Base-by-base conservation (phyloP, 164 flowering plant species). In the Platanus orientalis region DNA sequence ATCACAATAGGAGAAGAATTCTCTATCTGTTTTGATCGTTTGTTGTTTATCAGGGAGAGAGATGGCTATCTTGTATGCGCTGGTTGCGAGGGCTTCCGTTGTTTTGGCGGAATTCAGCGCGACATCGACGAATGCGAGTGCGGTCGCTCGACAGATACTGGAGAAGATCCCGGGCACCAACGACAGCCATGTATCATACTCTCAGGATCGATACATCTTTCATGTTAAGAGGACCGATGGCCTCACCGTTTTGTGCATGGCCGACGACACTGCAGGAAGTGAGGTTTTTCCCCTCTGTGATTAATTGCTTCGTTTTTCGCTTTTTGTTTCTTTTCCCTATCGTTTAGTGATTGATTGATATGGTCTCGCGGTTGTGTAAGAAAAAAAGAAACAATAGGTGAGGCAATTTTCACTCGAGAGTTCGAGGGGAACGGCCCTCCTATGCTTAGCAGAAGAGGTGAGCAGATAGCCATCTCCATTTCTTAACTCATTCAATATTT, bases 231-330 rank as follows among this genome's bases (percentile, higher is more conserved):
- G 84, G 30, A 86, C 96, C 58, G 96, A 92, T 68, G 92, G 95
- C 54, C 91, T 92, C 70, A 80, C 89, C 54, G 85, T 86, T 61
- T 88, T 89, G 28, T 92, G 98, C 63, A 84, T 88, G 95, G 96
- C 98, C 63, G 95, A 86, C 28, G 91, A 87, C 39, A 60, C 80
- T 50, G 70, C 74, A 16, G 95, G 88, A 73, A 58, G 98, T 92
- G 71, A 62, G 80, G 6, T 47, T 29, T 47, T 27, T 45, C 7
- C 13, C 7, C 39, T 20, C 45, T 49, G 47, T 42, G 36, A 17
- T 50, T 58, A 21, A 53, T 20, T 28, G 13, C 1, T 54, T 26
- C 26, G 30, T 12, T 27, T 24, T 4, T n/a, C n/a, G n/a, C n/a
- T n/a, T n/a, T n/a, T n/a, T n/a, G n/a, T n/a, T n/a, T n/a, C n/a